phyloP scores from a whole-genome alignment of 352 stramenopile species.

The Pythium inflatum region DNA sequence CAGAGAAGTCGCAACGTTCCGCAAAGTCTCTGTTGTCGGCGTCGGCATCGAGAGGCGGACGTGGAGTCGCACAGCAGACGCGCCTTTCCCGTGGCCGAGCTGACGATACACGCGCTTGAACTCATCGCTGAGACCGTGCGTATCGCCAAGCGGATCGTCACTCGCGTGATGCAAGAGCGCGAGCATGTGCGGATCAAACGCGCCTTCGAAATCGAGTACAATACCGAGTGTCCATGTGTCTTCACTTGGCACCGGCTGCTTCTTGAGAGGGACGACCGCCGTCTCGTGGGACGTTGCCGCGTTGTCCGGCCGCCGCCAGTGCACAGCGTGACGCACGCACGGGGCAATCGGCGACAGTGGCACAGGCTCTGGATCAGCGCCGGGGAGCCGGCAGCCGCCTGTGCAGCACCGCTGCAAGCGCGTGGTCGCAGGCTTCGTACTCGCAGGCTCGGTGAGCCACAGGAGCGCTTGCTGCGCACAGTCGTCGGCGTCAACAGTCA shows the following conservation, averaged over 20 bases:
- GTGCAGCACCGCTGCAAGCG: constrained; percentile 17
- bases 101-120: constrained; percentile 13
- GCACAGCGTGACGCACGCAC: constrained; percentile 9
- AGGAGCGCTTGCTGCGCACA: constrained; percentile 12
- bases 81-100: background rate
- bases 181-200: constrained; percentile 2
- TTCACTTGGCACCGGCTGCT: background rate
- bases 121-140: constrained; percentile 4
- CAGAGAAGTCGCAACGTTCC: background rate
- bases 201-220: constrained; percentile 16
- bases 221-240: constrained; percentile 16
- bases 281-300: background rate
- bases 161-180: background rate
- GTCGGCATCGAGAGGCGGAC: background rate
- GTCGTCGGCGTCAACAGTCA: background rate
- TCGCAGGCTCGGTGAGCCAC: constrained; percentile 15
- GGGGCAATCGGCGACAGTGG: constrained; percentile 6
- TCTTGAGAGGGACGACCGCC: background rate
- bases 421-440: background rate
- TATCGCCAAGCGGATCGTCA: background rate
- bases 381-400: constrained; percentile 8
- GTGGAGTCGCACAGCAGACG: constrained; percentile 12
- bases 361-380: constrained; percentile 9
- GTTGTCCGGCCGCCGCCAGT: constrained; percentile 3
- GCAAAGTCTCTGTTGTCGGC: constrained; percentile 8